Conservation (phyloP, 2,329 filamentous ascomycete species). For the Aspergillus terreus region DNA sequence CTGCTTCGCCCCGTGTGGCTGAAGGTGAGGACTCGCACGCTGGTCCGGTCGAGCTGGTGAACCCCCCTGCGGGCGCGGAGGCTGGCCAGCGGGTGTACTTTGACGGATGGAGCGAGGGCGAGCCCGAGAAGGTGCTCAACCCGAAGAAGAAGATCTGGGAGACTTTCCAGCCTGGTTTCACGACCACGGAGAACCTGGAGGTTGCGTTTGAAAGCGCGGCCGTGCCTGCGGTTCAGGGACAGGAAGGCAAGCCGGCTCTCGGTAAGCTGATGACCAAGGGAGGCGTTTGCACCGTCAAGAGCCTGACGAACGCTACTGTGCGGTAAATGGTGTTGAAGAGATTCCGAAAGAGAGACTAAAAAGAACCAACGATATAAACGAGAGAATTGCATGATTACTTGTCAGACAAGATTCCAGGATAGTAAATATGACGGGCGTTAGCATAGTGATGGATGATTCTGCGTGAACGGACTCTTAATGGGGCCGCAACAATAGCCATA, state of each 20-base stretch:
- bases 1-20: conserved; percentile 77
- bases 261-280: conserved; percentile 72
- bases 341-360: conserved; percentile 10
- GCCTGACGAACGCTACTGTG: conserved; percentile 74
- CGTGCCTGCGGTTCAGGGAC: conserved; percentile 72
- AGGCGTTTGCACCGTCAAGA: conserved; percentile 78
- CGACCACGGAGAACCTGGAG: conserved; percentile 74
- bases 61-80: conserved; percentile 70
- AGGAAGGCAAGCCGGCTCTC: conserved; percentile 52
- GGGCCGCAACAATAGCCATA: too few species aligned
- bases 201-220: conserved; percentile 80
- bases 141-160: conserved; percentile 99
- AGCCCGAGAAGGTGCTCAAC: conserved; percentile 90
- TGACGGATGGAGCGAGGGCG: conserved; percentile 80
- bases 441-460: too few species aligned
- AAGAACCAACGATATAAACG: neutral
- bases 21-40: conserved; percentile 84
- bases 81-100: conserved; percentile 90
- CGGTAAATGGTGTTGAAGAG: conserved; percentile 53
- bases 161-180: conserved; percentile 92
- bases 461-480: too few species aligned
- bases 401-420: neutral
- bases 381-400: neutral
- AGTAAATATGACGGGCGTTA: too few species aligned
- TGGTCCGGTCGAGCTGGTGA: conserved; percentile 87